Conservation (phyloP, 306 rosid species). For the Castanea sativa region DNA sequence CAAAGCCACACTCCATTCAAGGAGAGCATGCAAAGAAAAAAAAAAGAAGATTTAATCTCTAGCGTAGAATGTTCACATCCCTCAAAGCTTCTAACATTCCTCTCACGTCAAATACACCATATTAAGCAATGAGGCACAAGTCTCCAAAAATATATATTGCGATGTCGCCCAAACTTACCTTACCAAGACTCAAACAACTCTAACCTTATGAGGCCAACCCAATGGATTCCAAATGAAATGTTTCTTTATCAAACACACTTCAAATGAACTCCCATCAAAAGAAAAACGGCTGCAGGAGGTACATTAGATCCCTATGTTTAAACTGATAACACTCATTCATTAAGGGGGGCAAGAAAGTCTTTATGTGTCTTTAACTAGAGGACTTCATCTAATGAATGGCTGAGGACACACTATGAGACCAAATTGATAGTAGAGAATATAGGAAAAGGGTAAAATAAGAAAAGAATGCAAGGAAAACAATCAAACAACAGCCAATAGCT, state of each 20-base stretch:
- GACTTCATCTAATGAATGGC: neutral
- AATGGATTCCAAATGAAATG: neutral
- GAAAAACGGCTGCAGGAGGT: slow-evolving; percentile 2
- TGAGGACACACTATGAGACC: neutral
- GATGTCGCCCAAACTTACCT: too few relatives aligned
- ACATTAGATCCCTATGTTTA: neutral
- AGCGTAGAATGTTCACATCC: too few relatives aligned
- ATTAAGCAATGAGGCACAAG: too few relatives aligned
- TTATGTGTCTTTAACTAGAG: neutral
- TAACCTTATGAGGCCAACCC: too few relatives aligned
- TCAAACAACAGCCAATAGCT: neutral
- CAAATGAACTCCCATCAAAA: slow-evolving; percentile 4
- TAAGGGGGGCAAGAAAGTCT: neutral
- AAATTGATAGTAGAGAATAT: neutral
- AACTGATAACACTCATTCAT: neutral
- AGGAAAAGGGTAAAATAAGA: neutral
- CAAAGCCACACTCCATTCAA: too few relatives aligned
- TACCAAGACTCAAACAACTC: too few relatives aligned
- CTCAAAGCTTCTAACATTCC: too few relatives aligned
- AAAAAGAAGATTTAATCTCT: too few relatives aligned
- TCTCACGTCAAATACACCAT: too few relatives aligned
- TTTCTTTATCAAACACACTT: slow-evolving; percentile 16
- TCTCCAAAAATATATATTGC: too few relatives aligned
- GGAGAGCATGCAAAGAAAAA: too few relatives aligned
- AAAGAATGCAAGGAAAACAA: neutral